A percentile compares a stretch with the other conserved stretches of the same genome.
phyloP scores from a whole-genome alignment of 805 yeast genomes.

The Ogataea corticis region DNA sequence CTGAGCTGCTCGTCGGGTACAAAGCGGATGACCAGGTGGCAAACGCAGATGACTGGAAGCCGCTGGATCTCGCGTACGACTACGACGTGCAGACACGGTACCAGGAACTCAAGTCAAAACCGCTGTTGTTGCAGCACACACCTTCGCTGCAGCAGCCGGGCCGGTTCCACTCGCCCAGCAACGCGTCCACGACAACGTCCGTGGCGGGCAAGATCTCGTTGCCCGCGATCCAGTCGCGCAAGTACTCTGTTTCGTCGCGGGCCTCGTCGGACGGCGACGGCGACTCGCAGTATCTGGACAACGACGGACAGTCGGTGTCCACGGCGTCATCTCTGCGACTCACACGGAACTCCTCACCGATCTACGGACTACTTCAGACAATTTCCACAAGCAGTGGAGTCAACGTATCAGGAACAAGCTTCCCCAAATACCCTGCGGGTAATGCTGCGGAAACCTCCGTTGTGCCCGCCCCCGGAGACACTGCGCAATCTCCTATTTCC shows the following conservation, averaged over 20 bases:
- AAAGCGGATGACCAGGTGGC: constrained; percentile 48
- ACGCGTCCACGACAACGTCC: constrained; percentile 3
- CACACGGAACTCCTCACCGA: constrained; percentile 22
- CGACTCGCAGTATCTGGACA: constrained; percentile 11
- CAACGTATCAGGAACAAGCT: constrained; percentile 6
- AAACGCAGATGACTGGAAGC: constrained; percentile 65
- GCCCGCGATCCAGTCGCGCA: constrained; percentile 21
- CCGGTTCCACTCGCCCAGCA: constrained; percentile 8
- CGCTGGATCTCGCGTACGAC: constrained; percentile 59
- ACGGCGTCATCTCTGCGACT: constrained; percentile 17
- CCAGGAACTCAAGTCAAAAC: constrained; percentile 27
- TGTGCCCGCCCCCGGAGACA: constrained; percentile 4
- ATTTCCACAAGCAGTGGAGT: constrained; percentile 13
- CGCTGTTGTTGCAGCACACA: constrained; percentile 18
- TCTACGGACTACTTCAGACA: constrained; percentile 9
- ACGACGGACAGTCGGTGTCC: constrained; percentile 16
- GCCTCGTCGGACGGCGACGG: constrained; percentile 14
- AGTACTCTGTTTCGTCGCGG: constrained; percentile 19
- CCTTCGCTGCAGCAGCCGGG: constrained; percentile 22
- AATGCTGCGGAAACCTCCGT: no score
- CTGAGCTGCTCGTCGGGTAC: constrained; percentile 50
- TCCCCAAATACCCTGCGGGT: constrained; percentile 3
- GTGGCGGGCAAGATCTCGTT: constrained; percentile 12
- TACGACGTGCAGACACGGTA: constrained; percentile 49
- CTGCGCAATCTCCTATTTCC: constrained; percentile 27